Percentiles rank a stretch among this genome's conserved stretches.
phyloP scores from a whole-genome alignment of 2,329 filamentous ascomycete species.

The Chrysoporthe deuterocubensis region DNA sequence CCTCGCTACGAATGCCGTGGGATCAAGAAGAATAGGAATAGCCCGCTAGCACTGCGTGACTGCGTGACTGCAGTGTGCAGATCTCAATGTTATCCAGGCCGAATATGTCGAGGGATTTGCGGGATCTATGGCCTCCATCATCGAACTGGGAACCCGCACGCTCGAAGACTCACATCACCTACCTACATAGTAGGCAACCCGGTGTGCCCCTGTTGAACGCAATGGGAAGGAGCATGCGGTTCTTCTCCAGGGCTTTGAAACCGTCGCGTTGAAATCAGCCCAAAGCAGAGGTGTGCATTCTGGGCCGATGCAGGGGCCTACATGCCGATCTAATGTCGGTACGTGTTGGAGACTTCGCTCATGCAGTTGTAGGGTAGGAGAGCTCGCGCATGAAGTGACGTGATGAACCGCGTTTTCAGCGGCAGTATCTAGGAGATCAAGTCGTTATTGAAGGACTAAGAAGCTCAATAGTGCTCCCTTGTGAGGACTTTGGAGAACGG shows the following conservation, averaged over 20 bases:
- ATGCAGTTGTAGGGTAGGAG: neutral
- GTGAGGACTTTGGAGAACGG: too few relatives aligned
- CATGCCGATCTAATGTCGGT: too few relatives aligned
- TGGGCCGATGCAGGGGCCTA: neutral
- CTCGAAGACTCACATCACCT: neutral
- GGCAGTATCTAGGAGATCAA: too few relatives aligned
- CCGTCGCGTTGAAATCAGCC: neutral
- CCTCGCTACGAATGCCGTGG: neutral
- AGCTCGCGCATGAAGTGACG: neutral
- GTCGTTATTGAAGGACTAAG: too few relatives aligned
- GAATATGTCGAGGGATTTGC: neutral
- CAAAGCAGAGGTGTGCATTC: neutral
- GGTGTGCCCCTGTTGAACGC: neutral
- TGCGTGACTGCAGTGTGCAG: neutral
- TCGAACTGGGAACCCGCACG: neutral
- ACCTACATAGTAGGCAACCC: neutral
- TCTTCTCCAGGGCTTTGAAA: neutral
- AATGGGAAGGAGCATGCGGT: neutral
- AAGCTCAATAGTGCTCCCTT: too few relatives aligned
- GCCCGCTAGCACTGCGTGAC: neutral
- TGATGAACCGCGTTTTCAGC: too few relatives aligned
- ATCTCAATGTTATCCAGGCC: neutral
- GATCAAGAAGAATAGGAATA: neutral
- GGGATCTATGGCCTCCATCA: neutral
- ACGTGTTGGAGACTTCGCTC: neutral